Base-by-base conservation (phyloP, 2,329 filamentous ascomycete species). In the Periconia digitata region DNA sequence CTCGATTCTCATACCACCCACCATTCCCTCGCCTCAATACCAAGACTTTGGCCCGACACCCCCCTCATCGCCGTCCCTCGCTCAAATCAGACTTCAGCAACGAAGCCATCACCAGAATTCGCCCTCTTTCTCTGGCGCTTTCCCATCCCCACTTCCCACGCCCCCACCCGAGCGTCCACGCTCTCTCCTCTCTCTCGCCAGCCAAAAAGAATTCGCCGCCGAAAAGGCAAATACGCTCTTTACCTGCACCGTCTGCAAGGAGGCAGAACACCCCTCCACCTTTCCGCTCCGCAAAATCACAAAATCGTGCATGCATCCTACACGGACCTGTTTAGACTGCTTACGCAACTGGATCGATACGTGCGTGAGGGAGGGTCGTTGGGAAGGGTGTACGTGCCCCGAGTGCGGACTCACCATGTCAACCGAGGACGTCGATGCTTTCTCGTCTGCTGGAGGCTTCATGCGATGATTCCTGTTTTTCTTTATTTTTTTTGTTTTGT, bases 221-320 rank as follows among this genome's bases (percentile, higher is more conserved):
- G 6, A 55, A 55, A 2, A 53, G 59, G 23, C 57, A 53, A 40
- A 45, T 17, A 36, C 24, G 15, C 40, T 47, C 7, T 24, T 50
- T 18, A 62, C 59, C 1, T 69, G 66, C 44, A 55, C 58, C 21
- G 49, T 67, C 2, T 69, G 66, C 51, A 63, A 63, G 36, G 56
- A 56, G 7, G 44, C 50, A 0, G 59, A 58, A 36, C 54, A 56
- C 4, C 47, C 54, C 1, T 49, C 50, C 1, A 52, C 59, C 6
- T 69, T 67, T 24, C 57, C 57, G 3, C 49, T 43, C 13, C 55
- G 60, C 22, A 51, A 55, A 3, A 60, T 63, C 1, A 63, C 62
- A 8, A 44, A 40, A 1, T 58, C 56, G 16, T 70, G 66, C 37
- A 53, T 54, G 55, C 66, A 70, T 40, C 54, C 62, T n/a, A 54